Evolutionary conservation across 129 eudicot genomes (phyloP).

Genomic region (Arctium minus): DNA sequence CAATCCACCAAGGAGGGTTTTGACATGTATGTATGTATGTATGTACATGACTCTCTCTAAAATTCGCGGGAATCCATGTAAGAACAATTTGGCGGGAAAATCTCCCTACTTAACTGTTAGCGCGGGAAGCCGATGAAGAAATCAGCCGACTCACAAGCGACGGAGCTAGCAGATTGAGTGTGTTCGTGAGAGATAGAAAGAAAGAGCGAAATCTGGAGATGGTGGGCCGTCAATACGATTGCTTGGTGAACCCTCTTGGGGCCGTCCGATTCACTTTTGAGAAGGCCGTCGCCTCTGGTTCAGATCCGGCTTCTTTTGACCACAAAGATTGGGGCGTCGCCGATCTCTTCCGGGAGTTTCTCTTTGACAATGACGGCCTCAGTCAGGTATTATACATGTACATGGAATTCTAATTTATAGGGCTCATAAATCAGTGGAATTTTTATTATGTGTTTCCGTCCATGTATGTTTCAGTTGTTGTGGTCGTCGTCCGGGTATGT

Average conservation of each 20-base stretch:
- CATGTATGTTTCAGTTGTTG: no score
- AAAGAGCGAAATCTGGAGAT: conserved; percentile 21
- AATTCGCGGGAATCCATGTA: conserved; percentile 35
- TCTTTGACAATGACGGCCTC: conserved; percentile 39
- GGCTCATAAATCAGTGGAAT: not conserved
- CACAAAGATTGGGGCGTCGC: conserved; percentile 78
- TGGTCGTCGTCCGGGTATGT: not conserved
- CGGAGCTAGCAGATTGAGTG: not conserved
- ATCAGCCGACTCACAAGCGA: not conserved
- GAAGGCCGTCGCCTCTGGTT: conserved; percentile 50
- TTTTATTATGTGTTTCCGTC: not conserved
- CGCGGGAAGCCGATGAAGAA: conserved; percentile 32
- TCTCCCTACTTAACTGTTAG: conserved; percentile 9
- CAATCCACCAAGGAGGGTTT: not conserved
- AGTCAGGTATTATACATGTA: conserved; percentile 41
- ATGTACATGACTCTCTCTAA: not conserved
- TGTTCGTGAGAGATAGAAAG: not conserved
- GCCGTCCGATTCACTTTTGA: conserved; percentile 84
- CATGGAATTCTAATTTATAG: not conserved
- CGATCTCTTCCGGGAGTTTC: conserved; percentile 63
- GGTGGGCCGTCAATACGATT: conserved; percentile 84
- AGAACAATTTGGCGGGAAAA: conserved; percentile 43
- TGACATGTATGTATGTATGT: no score
- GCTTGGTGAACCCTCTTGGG: conserved; percentile 79
- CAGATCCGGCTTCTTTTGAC: conserved; percentile 39